Conservation (phyloP, 495 filamentous ascomycete species). For the Aspergillus hancockii region DNA sequence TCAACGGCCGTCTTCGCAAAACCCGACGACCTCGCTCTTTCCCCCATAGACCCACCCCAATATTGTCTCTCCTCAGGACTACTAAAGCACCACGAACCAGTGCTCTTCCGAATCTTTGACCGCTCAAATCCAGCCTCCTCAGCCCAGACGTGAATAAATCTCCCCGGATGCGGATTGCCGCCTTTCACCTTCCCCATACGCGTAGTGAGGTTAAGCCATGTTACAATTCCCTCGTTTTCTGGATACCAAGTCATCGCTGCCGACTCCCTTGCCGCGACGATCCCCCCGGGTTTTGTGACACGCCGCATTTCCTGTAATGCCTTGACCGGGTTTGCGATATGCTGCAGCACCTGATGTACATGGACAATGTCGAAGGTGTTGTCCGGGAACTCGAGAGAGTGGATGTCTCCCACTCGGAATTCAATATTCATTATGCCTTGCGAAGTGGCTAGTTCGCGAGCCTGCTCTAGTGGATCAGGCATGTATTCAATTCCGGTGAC, state of each 20-base stretch:
- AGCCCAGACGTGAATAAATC: constrained; percentile 50
- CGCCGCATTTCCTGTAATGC: constrained; percentile 54
- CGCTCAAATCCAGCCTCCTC: constrained; percentile 45
- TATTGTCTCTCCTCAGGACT: constrained; percentile 40
- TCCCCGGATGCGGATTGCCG: constrained; percentile 49
- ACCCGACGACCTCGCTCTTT: constrained; percentile 37
- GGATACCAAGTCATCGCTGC: constrained; percentile 51
- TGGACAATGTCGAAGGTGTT: constrained; percentile 61
- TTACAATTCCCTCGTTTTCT: constrained; percentile 37
- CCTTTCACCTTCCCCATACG: constrained; percentile 37
- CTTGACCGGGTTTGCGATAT: constrained; percentile 47
- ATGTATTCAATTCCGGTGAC: constrained; percentile 50
- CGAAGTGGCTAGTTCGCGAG: constrained; percentile 37
- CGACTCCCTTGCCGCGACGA: constrained; percentile 53
- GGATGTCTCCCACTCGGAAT: constrained; percentile 52
- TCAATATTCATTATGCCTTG: constrained; percentile 45
- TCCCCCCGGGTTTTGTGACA: constrained; percentile 51
- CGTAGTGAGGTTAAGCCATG: constrained; percentile 41
- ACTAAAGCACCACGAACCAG: constrained; percentile 51
- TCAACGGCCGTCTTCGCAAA: constrained; percentile 39
- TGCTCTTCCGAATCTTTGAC: constrained; percentile 35
- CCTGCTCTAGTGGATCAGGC: constrained; percentile 40
- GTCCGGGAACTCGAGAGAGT: constrained; percentile 46
- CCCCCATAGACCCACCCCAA: constrained; percentile 53
- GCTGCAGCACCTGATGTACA: constrained; percentile 57